phyloP scores from a whole-genome alignment of 139 green algal genomes.

The Nannochloris sp. region DNA sequence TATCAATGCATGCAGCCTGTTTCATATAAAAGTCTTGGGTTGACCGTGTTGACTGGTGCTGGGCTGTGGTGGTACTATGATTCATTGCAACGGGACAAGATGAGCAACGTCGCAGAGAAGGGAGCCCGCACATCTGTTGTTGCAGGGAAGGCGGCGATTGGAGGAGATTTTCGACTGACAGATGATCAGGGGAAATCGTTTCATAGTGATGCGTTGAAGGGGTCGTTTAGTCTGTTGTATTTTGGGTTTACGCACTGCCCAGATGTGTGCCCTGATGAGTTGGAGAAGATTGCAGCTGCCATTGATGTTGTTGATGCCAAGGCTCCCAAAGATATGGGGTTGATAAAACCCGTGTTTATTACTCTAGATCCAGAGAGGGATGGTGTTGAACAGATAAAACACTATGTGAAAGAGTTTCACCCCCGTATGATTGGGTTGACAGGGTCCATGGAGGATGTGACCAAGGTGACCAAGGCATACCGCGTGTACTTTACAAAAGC shows the following conservation, averaged over 20 bases:
- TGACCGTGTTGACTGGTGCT: constrained; percentile 39
- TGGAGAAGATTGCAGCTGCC: constrained; percentile 85
- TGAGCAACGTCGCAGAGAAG: constrained; percentile 11
- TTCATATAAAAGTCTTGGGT: constrained; percentile 35
- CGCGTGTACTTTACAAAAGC: constrained; percentile 89
- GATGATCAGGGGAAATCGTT: constrained; percentile 74
- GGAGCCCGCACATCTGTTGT: constrained; percentile 13
- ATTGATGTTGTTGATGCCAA: constrained; percentile 42
- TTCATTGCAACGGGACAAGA: constrained; percentile 22
- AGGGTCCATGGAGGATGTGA: constrained; percentile 55
- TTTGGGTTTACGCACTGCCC: constrained; percentile 98
- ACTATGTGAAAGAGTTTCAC: constrained; percentile 93
- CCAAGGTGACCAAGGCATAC: constrained; percentile 53
- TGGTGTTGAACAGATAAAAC: constrained; percentile 47
- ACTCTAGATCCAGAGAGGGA: constrained; percentile 91
- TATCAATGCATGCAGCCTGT: constrained; percentile 27
- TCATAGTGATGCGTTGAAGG: constrained; percentile 67
- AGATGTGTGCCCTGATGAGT: constrained; percentile 97
- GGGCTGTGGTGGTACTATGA: constrained; percentile 36
- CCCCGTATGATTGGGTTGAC: constrained; percentile 90
- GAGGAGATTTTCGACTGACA: constrained; percentile 79
- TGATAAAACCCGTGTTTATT: constrained; percentile 86
- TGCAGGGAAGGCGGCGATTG: constrained; percentile 76
- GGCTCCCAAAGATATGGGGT: constrained; percentile 11
- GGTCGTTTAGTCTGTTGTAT: constrained; percentile 87